Conservation (phyloP, 106 monocot species). For the Iris macrosiphon region DNA sequence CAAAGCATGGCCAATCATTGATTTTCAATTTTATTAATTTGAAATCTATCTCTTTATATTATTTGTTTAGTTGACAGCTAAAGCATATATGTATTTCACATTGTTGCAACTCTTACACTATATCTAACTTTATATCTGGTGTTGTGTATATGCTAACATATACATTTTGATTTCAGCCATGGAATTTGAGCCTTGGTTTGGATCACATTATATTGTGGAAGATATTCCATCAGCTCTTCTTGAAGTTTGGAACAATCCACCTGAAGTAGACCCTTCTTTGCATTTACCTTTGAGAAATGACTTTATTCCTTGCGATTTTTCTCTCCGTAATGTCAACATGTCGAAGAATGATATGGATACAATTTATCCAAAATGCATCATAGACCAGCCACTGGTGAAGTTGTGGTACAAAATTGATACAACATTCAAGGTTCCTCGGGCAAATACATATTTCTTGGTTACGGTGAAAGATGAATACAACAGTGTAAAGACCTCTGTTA, state of each 20-base stretch:
- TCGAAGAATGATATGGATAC: constrained; percentile 5
- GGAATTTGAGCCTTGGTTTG: constrained; percentile 91
- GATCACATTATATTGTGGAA: constrained; percentile 80
- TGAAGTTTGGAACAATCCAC: constrained; percentile 64
- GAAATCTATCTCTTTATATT: too few species aligned
- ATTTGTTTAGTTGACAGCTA: too few species aligned
- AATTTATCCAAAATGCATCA: constrained; percentile 58
- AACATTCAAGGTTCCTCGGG: constrained; percentile 90
- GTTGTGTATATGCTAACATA: too few species aligned
- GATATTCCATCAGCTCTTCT: constrained; percentile 53
- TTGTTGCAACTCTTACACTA: constrained; percentile 2
- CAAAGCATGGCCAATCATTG: too few species aligned
- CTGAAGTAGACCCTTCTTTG: constrained; percentile 40
- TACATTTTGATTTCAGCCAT: constrained; percentile 36
- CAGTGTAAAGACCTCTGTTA: constrained; percentile 48
- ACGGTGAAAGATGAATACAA: constrained; percentile 74
- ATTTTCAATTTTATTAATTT: too few species aligned
- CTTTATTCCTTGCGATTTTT: constrained; percentile 76
- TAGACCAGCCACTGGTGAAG: constrained; percentile 70
- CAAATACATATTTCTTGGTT: constrained; percentile 88
- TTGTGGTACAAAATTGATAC: constrained; percentile 87
- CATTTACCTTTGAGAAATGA: constrained; percentile 91
- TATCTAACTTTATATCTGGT: background rate
- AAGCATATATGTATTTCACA: constrained; percentile 1
- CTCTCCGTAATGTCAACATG: constrained; percentile 43